A percentile compares a stretch with the other conserved stretches of the same genome.
phyloP scores from a whole-genome alignment of 805 yeast species.

The Debaryomyces maramus region DNA sequence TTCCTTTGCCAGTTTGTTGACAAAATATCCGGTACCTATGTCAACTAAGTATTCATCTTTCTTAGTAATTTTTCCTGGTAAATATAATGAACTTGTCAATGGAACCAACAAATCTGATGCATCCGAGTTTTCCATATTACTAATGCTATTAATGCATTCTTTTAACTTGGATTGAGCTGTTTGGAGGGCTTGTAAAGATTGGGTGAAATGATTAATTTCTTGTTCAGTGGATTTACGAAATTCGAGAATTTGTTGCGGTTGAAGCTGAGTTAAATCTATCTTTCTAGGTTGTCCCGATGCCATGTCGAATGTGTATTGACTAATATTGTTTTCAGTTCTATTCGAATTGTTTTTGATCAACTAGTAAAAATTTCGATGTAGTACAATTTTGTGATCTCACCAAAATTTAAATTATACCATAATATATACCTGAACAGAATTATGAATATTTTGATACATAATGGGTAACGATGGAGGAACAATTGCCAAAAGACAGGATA shows the following conservation, averaged over 20 bases:
- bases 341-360: not conserved
- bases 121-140: conserved; percentile 43
- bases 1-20: conserved; percentile 70
- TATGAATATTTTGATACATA: conserved; percentile 1
- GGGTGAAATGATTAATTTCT: conserved; percentile 82
- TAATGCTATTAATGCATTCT: conserved; percentile 76
- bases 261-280: conserved; percentile 66
- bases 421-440: not conserved
- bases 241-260: conserved; percentile 81
- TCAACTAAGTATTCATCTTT: conserved; percentile 79
- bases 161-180: conserved; percentile 79
- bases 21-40: conserved; percentile 94
- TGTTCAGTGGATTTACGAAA: conserved; percentile 80
- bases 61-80: conserved; percentile 76
- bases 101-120: conserved; percentile 72
- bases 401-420: not conserved
- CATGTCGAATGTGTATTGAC: conserved; percentile 5
- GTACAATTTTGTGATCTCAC: not conserved
- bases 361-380: conserved; percentile 1
- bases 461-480: conserved; percentile 72
- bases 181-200: conserved; percentile 78
- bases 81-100: conserved; percentile 81
- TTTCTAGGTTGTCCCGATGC: conserved; percentile 17
- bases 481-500: conserved; percentile 58
- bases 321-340: too few species aligned